Evolutionary conservation across 2,329 filamentous ascomycete species (phyloP).

Genomic region (Penicillium sp.): DNA sequence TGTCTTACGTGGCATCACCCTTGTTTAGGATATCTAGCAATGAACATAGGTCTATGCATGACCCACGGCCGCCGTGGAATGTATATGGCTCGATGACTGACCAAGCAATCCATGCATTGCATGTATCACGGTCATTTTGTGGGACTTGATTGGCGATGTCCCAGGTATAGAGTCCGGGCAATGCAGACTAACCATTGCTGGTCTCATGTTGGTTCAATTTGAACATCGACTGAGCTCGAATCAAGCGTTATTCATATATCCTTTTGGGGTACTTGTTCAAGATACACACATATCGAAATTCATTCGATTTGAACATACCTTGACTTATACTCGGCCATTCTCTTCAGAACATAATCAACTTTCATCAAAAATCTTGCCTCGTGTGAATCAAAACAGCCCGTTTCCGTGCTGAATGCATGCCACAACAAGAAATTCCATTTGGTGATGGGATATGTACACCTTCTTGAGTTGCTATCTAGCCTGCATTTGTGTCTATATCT

Average conservation of each 20-base stretch:
- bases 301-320: neutral
- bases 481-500: slow-evolving; percentile 3
- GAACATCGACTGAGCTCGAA: slow-evolving; percentile 13
- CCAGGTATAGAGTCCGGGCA: neutral
- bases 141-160: slow-evolving; percentile 14
- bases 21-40: slow-evolving; percentile 10
- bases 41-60: slow-evolving; percentile 19
- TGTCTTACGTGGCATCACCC: slow-evolving; percentile 15
- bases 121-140: slow-evolving; percentile 18
- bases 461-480: slow-evolving; percentile 12
- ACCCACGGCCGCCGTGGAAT: slow-evolving; percentile 14
- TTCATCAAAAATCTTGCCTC: neutral
- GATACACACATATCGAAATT: neutral
- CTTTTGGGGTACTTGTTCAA: neutral
- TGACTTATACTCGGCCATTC: neutral
- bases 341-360: neutral
- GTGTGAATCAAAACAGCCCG: neutral
- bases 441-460: neutral
- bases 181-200: slow-evolving; percentile 4
- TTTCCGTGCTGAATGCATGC: neutral
- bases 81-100: slow-evolving; percentile 17
- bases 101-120: slow-evolving; percentile 17
- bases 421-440: neutral
- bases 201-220: slow-evolving; percentile 19
- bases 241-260: neutral